These are phyloP conservation scores for Monosporascus sp. DNA, from an alignment of 2,329 filamentous ascomycete species.

Conservation along the genomic window DNA sequence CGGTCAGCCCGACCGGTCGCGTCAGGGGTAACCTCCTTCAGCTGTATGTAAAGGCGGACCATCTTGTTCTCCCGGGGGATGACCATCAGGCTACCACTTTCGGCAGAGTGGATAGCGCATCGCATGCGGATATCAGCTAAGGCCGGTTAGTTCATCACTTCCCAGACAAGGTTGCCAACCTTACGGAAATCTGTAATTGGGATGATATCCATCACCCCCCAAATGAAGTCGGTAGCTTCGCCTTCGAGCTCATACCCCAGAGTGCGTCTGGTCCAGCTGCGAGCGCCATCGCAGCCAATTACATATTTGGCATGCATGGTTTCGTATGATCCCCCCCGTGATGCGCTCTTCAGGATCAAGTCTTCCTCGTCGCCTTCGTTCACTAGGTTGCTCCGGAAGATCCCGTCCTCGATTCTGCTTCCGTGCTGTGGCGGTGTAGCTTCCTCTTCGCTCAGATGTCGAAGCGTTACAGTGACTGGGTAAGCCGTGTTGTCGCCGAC, in stretches of 20 bases:
- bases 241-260: slow-evolving; percentile 42
- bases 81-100: slow-evolving; percentile 48
- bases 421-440: slow-evolving; percentile 39
- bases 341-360: slow-evolving; percentile 28
- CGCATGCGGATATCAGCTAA: slow-evolving; percentile 45
- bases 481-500: slow-evolving; percentile 47
- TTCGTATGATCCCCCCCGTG: slow-evolving; percentile 13
- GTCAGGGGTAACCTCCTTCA: slow-evolving; percentile 36
- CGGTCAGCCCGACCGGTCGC: slow-evolving; percentile 45
- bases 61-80: slow-evolving; percentile 55
- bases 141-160: slow-evolving; percentile 1
- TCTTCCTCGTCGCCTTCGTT: slow-evolving; percentile 51
- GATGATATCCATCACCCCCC: slow-evolving; percentile 34
- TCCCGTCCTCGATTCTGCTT: slow-evolving; percentile 42
- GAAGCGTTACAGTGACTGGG: slow-evolving; percentile 55
- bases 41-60: slow-evolving; percentile 52
- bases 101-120: slow-evolving; percentile 46
- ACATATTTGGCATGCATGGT: slow-evolving; percentile 26
- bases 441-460: slow-evolving; percentile 53
- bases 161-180: not conserved
- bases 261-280: slow-evolving; percentile 16
- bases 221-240: slow-evolving; percentile 43
- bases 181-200: slow-evolving; percentile 39
- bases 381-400: slow-evolving; percentile 54
- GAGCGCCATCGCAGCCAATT: slow-evolving; percentile 18